A percentile compares a stretch with the other conserved stretches of the same genome.
Evolutionary conservation across 345 rosid genomes (phyloP).

Genomic region (Citrus sp.): DNA sequence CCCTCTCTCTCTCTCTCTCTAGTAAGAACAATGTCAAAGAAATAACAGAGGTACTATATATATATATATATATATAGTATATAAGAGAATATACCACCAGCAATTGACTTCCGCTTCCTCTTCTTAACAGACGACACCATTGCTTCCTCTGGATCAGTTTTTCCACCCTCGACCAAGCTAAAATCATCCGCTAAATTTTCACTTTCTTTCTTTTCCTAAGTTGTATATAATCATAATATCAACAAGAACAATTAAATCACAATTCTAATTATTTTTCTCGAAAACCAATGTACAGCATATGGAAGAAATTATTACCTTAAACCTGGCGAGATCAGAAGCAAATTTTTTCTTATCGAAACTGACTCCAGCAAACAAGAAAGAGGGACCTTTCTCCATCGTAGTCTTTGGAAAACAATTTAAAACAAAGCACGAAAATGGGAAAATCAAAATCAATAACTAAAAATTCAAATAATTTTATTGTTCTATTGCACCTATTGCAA

Average conservation of each 20-base stretch:
- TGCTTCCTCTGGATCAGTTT: constrained; percentile 28
- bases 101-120: constrained; percentile 55
- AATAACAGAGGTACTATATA: background rate
- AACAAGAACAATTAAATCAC: background rate
- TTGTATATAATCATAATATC: background rate
- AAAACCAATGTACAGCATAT: background rate
- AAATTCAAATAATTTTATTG: no score
- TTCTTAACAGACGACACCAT: constrained; percentile 35
- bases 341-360: constrained; percentile 60
- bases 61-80: no score
- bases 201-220: constrained; percentile 39
- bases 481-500: no score
- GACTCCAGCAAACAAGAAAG: constrained; percentile 81
- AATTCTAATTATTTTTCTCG: background rate
- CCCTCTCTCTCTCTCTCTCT: no score
- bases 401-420: background rate
- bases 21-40: no score
- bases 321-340: constrained; percentile 55
- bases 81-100: constrained; percentile 37
- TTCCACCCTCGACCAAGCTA: constrained; percentile 37
- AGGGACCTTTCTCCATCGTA: constrained; percentile 55
- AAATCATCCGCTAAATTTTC: constrained; percentile 27
- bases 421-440: background rate
- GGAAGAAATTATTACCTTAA: constrained; percentile 40
- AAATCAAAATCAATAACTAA: no score